These are phyloP conservation scores for Gossypium schwendimanii DNA, from an alignment of 441 rosid genomes.

Conservation along the genomic window DNA sequence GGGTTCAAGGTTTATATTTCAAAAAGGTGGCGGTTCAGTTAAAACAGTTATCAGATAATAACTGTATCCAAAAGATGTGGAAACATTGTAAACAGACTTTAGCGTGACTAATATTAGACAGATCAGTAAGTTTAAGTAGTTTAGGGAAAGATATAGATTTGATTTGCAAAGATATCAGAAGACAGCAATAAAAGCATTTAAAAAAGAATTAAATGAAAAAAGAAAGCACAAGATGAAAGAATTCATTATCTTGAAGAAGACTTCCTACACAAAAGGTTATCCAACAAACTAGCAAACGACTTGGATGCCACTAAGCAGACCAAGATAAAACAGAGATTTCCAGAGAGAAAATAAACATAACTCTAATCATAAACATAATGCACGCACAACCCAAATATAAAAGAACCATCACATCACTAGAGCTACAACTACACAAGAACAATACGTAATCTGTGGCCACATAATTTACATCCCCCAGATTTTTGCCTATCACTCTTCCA, in stretches of 20 bases:
- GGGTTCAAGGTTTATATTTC: not conserved
- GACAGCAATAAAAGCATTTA: not conserved
- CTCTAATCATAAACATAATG: not conserved
- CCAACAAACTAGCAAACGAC: not conserved
- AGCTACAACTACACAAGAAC: not conserved
- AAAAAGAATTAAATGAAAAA: not conserved
- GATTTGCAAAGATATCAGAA: not conserved
- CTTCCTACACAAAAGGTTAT: not conserved
- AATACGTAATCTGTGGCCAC: not conserved
- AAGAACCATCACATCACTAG: not conserved
- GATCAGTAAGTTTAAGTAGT: not conserved
- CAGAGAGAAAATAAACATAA: not conserved
- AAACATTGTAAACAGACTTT: not conserved
- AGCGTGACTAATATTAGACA: not conserved
- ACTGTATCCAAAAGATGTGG: not conserved
- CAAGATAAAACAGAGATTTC: not conserved
- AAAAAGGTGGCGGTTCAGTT: not conserved
- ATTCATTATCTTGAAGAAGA: not conserved
- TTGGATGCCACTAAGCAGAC: not conserved
- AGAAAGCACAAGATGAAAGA: not conserved
- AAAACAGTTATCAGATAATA: not conserved
- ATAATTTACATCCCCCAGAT: not conserved
- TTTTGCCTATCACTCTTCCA: not conserved
- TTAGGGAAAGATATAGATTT: not conserved
- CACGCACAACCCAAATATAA: not conserved